These are phyloP conservation scores for Cruciata laevipes DNA, from an alignment of 257 asterid species.

Conservation along the genomic window DNA sequence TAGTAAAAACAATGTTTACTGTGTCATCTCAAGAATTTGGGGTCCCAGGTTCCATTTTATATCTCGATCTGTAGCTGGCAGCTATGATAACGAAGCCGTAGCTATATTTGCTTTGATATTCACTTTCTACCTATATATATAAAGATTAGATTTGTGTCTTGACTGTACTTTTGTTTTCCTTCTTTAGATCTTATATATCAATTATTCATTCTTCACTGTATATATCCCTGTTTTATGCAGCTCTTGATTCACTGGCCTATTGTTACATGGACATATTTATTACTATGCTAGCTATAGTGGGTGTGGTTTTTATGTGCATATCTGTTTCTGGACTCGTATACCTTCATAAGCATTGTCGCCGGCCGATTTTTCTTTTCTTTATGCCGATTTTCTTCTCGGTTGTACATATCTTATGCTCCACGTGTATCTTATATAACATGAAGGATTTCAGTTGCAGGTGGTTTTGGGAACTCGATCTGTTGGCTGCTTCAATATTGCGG, in stretches of 20 bases:
- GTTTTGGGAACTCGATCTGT: slow-evolving; percentile 82
- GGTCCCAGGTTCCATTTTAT: slow-evolving; percentile 89
- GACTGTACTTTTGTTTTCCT: slow-evolving; percentile 8
- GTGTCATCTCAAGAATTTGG: background rate
- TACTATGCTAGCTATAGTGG: background rate
- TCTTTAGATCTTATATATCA: slow-evolving; percentile 4
- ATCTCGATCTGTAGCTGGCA: slow-evolving; percentile 99
- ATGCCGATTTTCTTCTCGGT: too few relatives aligned
- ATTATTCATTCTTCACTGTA: slow-evolving; percentile 44
- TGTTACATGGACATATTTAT: slow-evolving; percentile 52
- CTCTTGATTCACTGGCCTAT: slow-evolving; percentile 84
- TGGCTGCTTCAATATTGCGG: slow-evolving; percentile 97
- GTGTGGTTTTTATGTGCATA: background rate
- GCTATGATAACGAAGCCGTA: slow-evolving; percentile 99
- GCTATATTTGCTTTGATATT: slow-evolving; percentile 97
- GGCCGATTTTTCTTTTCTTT: slow-evolving; percentile 82
- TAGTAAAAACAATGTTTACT: background rate
- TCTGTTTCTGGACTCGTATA: slow-evolving; percentile 13
- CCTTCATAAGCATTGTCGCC: slow-evolving; percentile 92
- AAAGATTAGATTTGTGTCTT: slow-evolving; percentile 48
- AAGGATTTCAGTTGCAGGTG: slow-evolving; percentile 41
- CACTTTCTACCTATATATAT: slow-evolving; percentile 93
- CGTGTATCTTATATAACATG: background rate
- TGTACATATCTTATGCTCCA: too few relatives aligned
- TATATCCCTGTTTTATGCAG: slow-evolving; percentile 94